A percentile compares a stretch with the other conserved stretches of the same genome.
phyloP scores from a whole-genome alignment of 768 basidiomycete species.

The Coprinellus micaceus region DNA sequence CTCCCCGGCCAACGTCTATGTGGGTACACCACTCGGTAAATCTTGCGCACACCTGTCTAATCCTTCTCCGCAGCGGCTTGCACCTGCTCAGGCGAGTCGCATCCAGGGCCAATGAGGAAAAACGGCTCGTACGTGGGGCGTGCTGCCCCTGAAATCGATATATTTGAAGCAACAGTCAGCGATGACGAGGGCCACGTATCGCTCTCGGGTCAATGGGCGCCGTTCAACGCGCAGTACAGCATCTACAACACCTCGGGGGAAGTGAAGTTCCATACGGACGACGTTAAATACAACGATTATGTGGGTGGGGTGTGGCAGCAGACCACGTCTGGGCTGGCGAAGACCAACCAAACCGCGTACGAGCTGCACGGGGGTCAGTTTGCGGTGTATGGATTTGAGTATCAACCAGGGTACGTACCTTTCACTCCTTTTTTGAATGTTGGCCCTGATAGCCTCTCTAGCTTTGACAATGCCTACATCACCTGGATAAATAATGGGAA shows the following conservation, averaged over 20 bases:
- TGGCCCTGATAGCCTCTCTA: constrained; percentile 21
- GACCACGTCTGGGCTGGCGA: constrained; percentile 61
- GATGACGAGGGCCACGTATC: constrained; percentile 37
- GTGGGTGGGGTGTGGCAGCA: constrained; percentile 62
- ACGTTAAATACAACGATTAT: constrained; percentile 52
- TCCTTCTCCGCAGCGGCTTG: constrained; percentile 25
- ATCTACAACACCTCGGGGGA: constrained; percentile 47
- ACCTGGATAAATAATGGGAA: constrained; percentile 63
- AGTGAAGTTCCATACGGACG: constrained; percentile 39
- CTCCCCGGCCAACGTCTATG: constrained; percentile 59
- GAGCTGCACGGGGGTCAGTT: constrained; percentile 33
- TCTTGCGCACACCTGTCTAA: neutral
- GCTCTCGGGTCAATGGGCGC: constrained; percentile 46
- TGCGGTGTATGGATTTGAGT: constrained; percentile 45
- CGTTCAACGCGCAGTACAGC: constrained; percentile 59
- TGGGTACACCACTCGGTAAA: constrained; percentile 9
- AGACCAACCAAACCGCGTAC: constrained; percentile 64
- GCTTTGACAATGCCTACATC: constrained; percentile 55
- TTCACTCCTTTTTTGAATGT: neutral
- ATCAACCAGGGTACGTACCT: constrained; percentile 38
- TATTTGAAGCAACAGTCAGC: constrained; percentile 55
- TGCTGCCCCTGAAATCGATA: constrained; percentile 65
- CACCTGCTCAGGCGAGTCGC: constrained; percentile 39
- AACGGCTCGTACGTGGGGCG: constrained; percentile 59
- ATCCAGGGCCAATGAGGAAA: constrained; percentile 33